A percentile compares a stretch with the other conserved stretches of the same genome.
These are phyloP conservation scores for Cystobasidiaceae sp. DNA, from an alignment of 1,284 basidiomycete genomes.

Conservation along the genomic window DNA sequence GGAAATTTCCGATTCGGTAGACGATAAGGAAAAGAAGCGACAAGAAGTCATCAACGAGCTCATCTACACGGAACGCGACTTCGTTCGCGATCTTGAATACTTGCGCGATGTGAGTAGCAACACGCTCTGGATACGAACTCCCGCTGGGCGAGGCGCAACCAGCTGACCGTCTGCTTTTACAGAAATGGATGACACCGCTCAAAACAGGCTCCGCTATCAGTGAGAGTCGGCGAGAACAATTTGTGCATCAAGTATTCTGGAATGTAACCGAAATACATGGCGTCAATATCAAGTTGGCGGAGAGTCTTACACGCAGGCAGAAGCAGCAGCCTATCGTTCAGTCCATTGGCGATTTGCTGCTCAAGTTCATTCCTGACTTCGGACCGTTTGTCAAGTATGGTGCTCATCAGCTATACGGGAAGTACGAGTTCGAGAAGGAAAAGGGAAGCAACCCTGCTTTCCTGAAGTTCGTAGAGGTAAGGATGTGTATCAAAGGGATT, in stretches of 20 bases:
- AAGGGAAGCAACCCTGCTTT: conserved; percentile 90
- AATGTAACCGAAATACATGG: conserved; percentile 91
- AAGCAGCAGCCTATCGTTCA: conserved; percentile 91
- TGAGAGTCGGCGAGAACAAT: conserved; percentile 69
- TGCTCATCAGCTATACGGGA: conserved; percentile 93
- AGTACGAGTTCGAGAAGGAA: conserved; percentile 99
- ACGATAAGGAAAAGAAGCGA: conserved; percentile 87
- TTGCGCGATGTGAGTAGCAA: conserved; percentile 71
- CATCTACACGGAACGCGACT: conserved; percentile 96
- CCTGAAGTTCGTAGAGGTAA: conserved; percentile 88
- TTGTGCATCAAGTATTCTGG: conserved; percentile 95
- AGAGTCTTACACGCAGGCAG: conserved; percentile 91
- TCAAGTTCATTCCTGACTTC: conserved; percentile 84
- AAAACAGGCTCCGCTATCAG: conserved; percentile 70
- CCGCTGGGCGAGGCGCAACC: not conserved
- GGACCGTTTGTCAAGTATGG: conserved; percentile 91
- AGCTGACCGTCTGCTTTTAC: not conserved
- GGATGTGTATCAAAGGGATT: conserved; percentile 40
- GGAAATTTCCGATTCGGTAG: conserved; percentile 86
- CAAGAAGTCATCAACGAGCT: conserved; percentile 99
- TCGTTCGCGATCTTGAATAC: conserved; percentile 96
- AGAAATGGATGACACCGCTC: conserved; percentile 88
- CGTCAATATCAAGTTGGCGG: conserved; percentile 82
- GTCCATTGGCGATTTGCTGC: conserved; percentile 82
- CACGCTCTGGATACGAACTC: not conserved